A percentile compares a stretch with the other conserved stretches of the same genome.
Conservation (phyloP, 2,329 filamentous ascomycete species). For the Venturiaceae sp. region DNA sequence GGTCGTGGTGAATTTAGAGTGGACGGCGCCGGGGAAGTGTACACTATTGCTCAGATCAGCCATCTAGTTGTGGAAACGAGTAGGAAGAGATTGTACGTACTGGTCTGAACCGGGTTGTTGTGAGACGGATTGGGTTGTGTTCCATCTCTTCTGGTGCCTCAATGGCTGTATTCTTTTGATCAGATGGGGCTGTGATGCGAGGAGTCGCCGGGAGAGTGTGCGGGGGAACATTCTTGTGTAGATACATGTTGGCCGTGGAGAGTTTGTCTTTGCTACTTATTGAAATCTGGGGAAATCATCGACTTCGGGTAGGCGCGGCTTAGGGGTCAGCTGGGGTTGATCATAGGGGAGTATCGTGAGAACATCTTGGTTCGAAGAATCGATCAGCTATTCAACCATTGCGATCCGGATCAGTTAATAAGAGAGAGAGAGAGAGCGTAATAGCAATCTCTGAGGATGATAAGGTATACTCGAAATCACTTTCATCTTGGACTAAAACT, state of each 20-base stretch:
- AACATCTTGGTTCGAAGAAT: no score
- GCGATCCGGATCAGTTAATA: no score
- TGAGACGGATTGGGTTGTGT: constrained; percentile 37
- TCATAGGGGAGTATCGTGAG: not conserved
- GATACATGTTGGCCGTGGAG: not conserved
- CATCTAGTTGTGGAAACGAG: not conserved
- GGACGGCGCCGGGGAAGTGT: constrained; percentile 84
- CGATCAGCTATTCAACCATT: no score
- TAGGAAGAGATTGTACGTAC: constrained; percentile 27
- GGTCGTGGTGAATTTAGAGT: constrained; percentile 79
- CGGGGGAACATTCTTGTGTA: not conserved
- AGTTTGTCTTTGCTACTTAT: not conserved
- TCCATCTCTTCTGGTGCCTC: constrained; percentile 29
- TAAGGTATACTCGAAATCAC: no score
- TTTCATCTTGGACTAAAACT: no score
- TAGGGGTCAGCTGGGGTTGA: not conserved
- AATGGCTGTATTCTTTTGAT: not conserved
- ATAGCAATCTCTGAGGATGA: no score
- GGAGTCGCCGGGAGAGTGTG: not conserved
- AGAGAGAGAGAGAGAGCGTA: no score
- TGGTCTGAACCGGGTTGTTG: constrained; percentile 50
- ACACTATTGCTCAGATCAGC: constrained; percentile 29
- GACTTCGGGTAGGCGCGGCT: not conserved
- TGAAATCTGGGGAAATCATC: not conserved
- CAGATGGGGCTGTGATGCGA: not conserved